Evolutionary conservation across 73 alveolate genomes (phyloP).

Genomic region (Symbiodinium pilosum): DNA sequence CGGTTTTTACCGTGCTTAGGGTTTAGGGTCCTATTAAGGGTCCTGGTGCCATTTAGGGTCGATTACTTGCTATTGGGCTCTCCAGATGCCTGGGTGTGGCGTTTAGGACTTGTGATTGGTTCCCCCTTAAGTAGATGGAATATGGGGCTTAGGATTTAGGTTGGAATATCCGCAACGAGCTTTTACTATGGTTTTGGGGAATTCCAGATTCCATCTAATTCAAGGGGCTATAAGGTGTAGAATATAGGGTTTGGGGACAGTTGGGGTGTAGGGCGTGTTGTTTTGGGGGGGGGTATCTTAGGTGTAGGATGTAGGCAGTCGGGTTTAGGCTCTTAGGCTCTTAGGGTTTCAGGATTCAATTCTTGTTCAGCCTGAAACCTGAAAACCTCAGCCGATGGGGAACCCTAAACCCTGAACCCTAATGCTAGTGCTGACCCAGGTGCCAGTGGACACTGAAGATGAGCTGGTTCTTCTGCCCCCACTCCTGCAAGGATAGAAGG

Average conservation of each 20-base stretch:
- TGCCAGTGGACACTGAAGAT: slow-evolving; percentile 27
- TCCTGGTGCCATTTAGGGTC: background rate
- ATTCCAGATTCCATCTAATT: too few species aligned
- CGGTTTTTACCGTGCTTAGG: background rate
- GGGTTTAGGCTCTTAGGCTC: background rate
- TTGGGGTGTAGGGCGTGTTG: background rate
- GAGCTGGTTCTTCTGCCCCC: slow-evolving; percentile 77
- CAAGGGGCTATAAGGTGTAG: background rate
- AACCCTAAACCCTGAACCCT: background rate
- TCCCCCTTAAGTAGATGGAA: too few species aligned
- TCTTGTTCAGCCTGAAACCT: background rate
- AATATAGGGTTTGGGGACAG: background rate
- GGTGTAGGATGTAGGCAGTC: background rate
- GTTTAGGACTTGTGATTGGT: too few species aligned
- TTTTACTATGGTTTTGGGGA: too few species aligned
- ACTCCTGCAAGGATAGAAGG: too few species aligned
- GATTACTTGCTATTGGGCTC: background rate
- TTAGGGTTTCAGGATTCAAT: background rate
- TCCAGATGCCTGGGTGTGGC: too few species aligned
- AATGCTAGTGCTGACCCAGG: too few species aligned
- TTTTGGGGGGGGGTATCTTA: background rate
- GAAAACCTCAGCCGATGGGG: background rate
- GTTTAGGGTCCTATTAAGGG: background rate
- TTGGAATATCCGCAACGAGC: too few species aligned
- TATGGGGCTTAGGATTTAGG: too few species aligned